phyloP scores from a whole-genome alignment of 2,329 filamentous ascomycete genomes.

The Peltaster fructicola region DNA sequence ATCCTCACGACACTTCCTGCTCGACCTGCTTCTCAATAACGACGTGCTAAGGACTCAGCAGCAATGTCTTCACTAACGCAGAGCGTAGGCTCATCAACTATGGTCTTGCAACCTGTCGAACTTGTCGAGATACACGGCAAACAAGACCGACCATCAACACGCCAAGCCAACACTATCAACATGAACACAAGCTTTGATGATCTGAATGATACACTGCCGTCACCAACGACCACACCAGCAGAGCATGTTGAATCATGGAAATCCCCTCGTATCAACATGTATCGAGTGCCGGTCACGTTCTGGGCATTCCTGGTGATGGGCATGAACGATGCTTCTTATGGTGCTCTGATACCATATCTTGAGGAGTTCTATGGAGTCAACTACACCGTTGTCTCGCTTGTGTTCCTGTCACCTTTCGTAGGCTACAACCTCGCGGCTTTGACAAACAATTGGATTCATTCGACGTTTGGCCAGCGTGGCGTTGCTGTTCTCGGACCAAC shows the following conservation, averaged over 20 bases:
- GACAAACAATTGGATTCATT: conserved; percentile 46
- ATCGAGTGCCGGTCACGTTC: conserved; percentile 40
- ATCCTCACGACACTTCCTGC: no score
- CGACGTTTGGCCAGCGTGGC: conserved; percentile 50
- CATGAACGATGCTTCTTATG: conserved; percentile 45
- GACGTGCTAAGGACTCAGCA: no score
- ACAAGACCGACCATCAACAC: conserved; percentile 3
- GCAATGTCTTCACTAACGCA: conserved; percentile 5
- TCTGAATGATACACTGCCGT: conserved; percentile 24
- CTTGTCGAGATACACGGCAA: conserved; percentile 9
- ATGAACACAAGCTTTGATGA: conserved; percentile 6
- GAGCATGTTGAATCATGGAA: conserved; percentile 43
- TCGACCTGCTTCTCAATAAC: no score
- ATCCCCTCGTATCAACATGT: conserved; percentile 38
- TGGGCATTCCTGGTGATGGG: conserved; percentile 45
- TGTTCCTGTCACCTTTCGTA: conserved; percentile 49
- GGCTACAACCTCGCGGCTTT: conserved; percentile 48
- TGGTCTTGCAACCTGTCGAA: conserved; percentile 10
- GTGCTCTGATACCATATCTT: conserved; percentile 35
- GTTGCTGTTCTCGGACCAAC: conserved; percentile 47
- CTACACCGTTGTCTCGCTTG: conserved; percentile 46
- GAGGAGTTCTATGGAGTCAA: conserved; percentile 44
- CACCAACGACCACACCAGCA: conserved; percentile 26
- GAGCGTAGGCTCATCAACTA: conserved; percentile 11
- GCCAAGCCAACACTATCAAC: conserved; percentile 1